Conservation (phyloP, 371 early-diverging fungal species). For the Mortierella polycephala region DNA sequence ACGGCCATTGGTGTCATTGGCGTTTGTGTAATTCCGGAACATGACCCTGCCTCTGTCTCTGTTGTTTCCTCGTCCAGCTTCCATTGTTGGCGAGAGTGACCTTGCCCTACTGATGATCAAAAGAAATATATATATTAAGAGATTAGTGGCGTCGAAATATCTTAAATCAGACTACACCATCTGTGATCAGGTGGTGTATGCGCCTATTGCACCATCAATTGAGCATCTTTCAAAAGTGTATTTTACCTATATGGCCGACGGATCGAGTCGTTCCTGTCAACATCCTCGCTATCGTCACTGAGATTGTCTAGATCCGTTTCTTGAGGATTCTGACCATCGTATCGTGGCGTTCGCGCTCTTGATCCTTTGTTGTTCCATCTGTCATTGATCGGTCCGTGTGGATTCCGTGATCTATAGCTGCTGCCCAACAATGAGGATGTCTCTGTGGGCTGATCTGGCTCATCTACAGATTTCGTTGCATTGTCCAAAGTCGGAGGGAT, state of each 20-base stretch:
- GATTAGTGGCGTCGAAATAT: neutral
- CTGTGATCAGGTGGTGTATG: neutral
- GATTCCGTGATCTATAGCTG: constrained; percentile 9
- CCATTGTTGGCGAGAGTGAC: constrained; percentile 48
- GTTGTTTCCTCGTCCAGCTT: constrained; percentile 19
- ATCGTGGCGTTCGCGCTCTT: constrained; percentile 31
- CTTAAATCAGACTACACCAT: constrained; percentile 20
- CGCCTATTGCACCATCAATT: neutral
- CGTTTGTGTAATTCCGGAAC: constrained; percentile 27
- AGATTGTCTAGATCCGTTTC: constrained; percentile 2
- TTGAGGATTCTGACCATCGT: constrained; percentile 15
- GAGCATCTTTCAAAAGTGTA: neutral
- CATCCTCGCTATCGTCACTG: constrained; percentile 7
- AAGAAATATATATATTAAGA: neutral
- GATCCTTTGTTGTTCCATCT: constrained; percentile 50
- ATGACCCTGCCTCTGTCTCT: constrained; percentile 23
- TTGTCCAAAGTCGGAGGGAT: neutral
- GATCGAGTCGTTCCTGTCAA: constrained; percentile 12
- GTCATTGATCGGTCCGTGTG: constrained; percentile 3
- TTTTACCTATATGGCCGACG: constrained; percentile 47
- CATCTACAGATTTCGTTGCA: neutral
- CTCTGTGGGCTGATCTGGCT: constrained; percentile 20
- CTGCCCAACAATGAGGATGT: constrained; percentile 34
- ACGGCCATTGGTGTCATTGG: neutral
- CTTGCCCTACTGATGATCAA: constrained; percentile 21